Evolutionary conservation across 2,329 filamentous ascomycete genomes (phyloP), one percentile per base, ranked within the genome.

Genomic region (Claviceps paspali): DNA sequence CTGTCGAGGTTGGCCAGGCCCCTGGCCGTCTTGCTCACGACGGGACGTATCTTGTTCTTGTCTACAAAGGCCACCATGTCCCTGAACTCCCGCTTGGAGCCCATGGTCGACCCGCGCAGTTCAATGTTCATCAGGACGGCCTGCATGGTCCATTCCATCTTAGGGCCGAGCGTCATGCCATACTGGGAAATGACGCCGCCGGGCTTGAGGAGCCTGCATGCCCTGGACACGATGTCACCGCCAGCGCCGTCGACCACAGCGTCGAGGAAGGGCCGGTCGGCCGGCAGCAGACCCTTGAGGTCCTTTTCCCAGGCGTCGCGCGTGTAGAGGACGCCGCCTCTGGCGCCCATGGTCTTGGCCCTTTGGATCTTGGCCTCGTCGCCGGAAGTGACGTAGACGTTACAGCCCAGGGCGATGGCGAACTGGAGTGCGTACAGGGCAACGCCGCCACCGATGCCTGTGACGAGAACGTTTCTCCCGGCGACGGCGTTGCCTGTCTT

Each of bases 401-500:
- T 75, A 49, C 79, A 74, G 27, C 85, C 82, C 45, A 75, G 61
- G 8, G 74, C 84, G 10, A 79, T 75, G 9, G 75, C 86, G 59
- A 93, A 93, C 55, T 84, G 69, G 47, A 95, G 62, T 5, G 73
- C 80, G 64, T 83, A 79, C 38, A 95, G 63, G 24, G 88, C 88
- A 1, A 95, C 88, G 30, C 88, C 88, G 26, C 88, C 88, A 1
- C 88, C 88, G 56, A 96, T 92, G 0, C 88, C 88, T 4, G 88
- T 95, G 29, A 96, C 62, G 23, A 96, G 63, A 4, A 96, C 67
- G 52, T 92, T 93, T 43, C 72, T 63, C 2, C 83, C 83, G 1
- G 61, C 57, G 40, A 64, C 61, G 6, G 71, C 70, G 45, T 78
- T 75, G 9, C 18, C 26, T 5, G 68, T 72, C 66, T 96, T 96